phyloP scores from a whole-genome alignment of 1,284 basidiomycete genomes.

The Austroboletus sp. region DNA sequence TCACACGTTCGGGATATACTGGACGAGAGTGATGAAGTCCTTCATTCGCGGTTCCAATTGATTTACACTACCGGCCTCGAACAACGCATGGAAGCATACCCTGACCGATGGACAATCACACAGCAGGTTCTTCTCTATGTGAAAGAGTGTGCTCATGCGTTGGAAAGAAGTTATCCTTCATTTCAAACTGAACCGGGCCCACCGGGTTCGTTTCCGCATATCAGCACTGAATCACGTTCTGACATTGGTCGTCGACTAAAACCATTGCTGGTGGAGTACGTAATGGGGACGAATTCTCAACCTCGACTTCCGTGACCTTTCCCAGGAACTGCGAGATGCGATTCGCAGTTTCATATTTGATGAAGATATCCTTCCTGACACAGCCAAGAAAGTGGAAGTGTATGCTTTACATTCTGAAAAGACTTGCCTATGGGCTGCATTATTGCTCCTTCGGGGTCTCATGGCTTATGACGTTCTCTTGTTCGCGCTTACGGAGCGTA shows the following conservation, averaged over 20 bases:
- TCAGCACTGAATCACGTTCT: slow-evolving; percentile 27
- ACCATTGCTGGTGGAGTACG: slow-evolving; percentile 18
- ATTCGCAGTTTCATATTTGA: slow-evolving; percentile 21
- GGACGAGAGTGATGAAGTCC: slow-evolving; percentile 49
- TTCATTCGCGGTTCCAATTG: slow-evolving; percentile 43
- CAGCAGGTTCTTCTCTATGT: slow-evolving; percentile 35
- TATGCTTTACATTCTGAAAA: no score
- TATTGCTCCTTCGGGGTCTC: no score
- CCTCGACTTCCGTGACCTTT: slow-evolving; percentile 10
- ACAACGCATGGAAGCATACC: slow-evolving; percentile 36
- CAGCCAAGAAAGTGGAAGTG: no score
- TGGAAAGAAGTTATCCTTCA: slow-evolving; percentile 14
- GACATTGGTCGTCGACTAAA: slow-evolving; percentile 15
- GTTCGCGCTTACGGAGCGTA: no score
- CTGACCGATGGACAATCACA: slow-evolving; percentile 41
- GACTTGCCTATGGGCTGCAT: no score
- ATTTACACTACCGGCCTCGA: slow-evolving; percentile 43
- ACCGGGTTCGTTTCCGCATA: slow-evolving; percentile 23
- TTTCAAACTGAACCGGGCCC: slow-evolving; percentile 3
- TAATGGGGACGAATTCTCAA: slow-evolving; percentile 22
- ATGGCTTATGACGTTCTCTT: no score
- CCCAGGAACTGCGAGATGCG: background rate
- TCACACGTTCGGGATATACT: slow-evolving; percentile 38
- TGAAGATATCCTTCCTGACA: background rate
- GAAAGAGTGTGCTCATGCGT: slow-evolving; percentile 4